Evolutionary conservation across 2,329 filamentous ascomycete genomes (phyloP).

Genomic region (Knufia fluminis): DNA sequence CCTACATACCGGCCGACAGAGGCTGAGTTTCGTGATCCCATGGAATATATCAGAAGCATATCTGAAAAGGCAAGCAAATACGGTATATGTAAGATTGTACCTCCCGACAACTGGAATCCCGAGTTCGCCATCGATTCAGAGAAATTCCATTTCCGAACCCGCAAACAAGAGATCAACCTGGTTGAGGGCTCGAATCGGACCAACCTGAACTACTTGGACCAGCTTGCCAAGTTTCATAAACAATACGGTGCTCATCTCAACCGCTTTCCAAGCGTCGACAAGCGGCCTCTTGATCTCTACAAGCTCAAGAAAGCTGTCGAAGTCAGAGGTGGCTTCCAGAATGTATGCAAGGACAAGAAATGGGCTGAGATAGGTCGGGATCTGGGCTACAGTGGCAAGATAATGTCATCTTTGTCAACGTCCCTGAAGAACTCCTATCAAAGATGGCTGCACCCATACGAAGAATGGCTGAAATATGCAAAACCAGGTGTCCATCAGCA

Average conservation of each 20-base stretch:
- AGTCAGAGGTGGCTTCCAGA: conserved; percentile 85
- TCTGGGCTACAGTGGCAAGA: conserved; percentile 95
- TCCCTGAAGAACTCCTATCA: conserved; percentile 98
- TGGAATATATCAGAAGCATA: conserved; percentile 90
- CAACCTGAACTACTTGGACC: conserved; percentile 92
- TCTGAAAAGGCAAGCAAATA: conserved; percentile 74
- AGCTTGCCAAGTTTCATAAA: conserved; percentile 91
- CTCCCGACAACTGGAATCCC: conserved; percentile 87
- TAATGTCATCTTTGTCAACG: conserved; percentile 97
- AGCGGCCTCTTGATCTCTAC: conserved; percentile 90
- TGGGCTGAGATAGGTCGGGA: conserved; percentile 98
- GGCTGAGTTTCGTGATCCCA: conserved; percentile 89
- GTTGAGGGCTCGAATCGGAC: conserved; percentile 96
- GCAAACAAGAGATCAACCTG: conserved; percentile 93
- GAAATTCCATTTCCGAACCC: conserved; percentile 94
- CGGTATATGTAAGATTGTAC: conserved; percentile 92
- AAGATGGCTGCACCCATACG: conserved; percentile 92
- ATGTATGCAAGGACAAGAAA: conserved; percentile 95
- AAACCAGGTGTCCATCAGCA: conserved; percentile 97
- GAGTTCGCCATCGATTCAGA: conserved; percentile 94
- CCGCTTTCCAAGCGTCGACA: conserved; percentile 91
- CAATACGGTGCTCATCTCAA: conserved; percentile 92
- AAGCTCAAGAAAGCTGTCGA: conserved; percentile 96
- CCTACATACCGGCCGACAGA: conserved; percentile 83
- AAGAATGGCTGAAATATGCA: conserved; percentile 81